These are phyloP conservation scores for Aspergillus wentii DNA, from an alignment of 495 filamentous ascomycete genomes.

Conservation along the genomic window DNA sequence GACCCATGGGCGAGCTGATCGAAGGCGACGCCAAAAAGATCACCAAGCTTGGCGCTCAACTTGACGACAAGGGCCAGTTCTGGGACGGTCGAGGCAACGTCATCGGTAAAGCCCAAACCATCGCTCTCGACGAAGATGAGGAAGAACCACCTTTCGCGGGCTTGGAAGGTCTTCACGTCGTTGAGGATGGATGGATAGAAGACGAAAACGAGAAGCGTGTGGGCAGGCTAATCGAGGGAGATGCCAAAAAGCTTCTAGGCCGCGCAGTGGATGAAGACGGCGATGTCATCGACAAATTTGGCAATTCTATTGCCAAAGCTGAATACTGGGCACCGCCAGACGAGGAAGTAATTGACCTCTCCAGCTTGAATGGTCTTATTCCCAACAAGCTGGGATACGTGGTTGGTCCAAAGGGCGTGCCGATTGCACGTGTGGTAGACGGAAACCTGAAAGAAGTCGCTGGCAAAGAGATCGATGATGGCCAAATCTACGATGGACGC, in stretches of 20 bases:
- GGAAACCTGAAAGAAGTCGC: slow-evolving; percentile 63
- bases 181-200: slow-evolving; percentile 53
- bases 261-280: slow-evolving; percentile 61
- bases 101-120: slow-evolving; percentile 53
- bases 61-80: slow-evolving; percentile 60
- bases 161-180: slow-evolving; percentile 57
- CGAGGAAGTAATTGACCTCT: slow-evolving; percentile 51
- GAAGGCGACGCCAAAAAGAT: slow-evolving; percentile 59
- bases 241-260: slow-evolving; percentile 59
- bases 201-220: slow-evolving; percentile 57
- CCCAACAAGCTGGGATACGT: slow-evolving; percentile 81
- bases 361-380: slow-evolving; percentile 56
- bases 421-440: slow-evolving; percentile 64
- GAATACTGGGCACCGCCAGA: slow-evolving; percentile 48
- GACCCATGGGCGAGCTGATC: slow-evolving; percentile 52
- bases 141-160: slow-evolving; percentile 60
- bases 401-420: slow-evolving; percentile 63
- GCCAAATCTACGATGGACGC: slow-evolving; percentile 69
- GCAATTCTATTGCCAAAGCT: slow-evolving; percentile 56
- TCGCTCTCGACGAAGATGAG: slow-evolving; percentile 53
- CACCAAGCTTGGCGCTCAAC: slow-evolving; percentile 46
- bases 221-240: slow-evolving; percentile 55
- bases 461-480: slow-evolving; percentile 65
- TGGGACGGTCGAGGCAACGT: slow-evolving; percentile 56
- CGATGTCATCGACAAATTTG: slow-evolving; percentile 58